These are phyloP conservation scores for Salvia rosmarinus DNA, from an alignment of 257 asterid species.

Conservation along the genomic window DNA sequence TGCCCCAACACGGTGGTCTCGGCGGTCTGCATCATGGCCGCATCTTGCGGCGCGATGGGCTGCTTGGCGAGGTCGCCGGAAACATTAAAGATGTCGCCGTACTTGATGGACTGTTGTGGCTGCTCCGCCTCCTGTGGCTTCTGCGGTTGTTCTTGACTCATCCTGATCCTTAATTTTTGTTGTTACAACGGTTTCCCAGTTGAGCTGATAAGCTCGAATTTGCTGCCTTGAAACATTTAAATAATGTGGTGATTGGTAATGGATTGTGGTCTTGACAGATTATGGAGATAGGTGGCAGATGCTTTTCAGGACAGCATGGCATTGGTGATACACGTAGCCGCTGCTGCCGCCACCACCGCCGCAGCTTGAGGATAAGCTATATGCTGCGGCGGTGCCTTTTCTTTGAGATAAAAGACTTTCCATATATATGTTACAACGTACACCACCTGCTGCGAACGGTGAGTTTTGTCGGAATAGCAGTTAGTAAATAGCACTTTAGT, in stretches of 20 bases:
- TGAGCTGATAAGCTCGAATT: neutral
- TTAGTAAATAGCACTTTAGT: no score
- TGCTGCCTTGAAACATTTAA: neutral
- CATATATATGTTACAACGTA: no score
- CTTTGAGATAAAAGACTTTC: no score
- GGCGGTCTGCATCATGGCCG: slow-evolving; percentile 74
- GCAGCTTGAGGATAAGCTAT: neutral
- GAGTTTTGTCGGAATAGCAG: no score
- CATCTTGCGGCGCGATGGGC: slow-evolving; percentile 65
- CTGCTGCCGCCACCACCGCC: neutral
- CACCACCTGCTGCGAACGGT: no score
- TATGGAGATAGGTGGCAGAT: slow-evolving; percentile 25
- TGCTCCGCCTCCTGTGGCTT: slow-evolving; percentile 38
- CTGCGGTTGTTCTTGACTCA: slow-evolving; percentile 61
- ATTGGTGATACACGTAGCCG: slow-evolving; percentile 22
- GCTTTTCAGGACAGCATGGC: slow-evolving; percentile 21
- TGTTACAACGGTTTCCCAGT: neutral
- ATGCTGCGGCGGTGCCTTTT: no score
- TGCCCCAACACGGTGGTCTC: slow-evolving; percentile 56
- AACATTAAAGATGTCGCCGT: slow-evolving; percentile 62
- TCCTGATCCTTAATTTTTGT: neutral
- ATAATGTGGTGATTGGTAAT: neutral
- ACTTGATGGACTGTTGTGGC: slow-evolving; percentile 49
- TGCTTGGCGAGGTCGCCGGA: slow-evolving; percentile 56
- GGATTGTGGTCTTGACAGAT: slow-evolving; percentile 3